Percentiles rank a stretch among this genome's conserved stretches.
phyloP scores from a whole-genome alignment of 805 yeast species.

The Pichia paraexigua region DNA sequence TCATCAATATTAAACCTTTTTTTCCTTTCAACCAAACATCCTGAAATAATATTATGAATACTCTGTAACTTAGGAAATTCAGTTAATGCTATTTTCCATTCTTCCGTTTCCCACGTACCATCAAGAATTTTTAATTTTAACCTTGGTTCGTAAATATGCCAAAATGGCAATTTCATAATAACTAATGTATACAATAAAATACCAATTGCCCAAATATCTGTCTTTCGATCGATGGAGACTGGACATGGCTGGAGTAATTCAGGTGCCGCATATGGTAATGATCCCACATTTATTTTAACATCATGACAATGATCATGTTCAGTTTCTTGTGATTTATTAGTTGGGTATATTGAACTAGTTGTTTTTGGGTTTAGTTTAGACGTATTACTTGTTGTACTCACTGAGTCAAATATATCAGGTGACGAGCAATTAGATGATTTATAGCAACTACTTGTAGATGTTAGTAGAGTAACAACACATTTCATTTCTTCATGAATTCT shows the following conservation, averaged over 20 bases:
- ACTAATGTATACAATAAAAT: constrained; percentile 66
- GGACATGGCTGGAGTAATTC: constrained; percentile 64
- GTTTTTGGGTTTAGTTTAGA: not conserved
- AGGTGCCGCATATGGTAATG: constrained; percentile 89
- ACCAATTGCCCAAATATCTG: constrained; percentile 92
- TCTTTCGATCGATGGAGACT: constrained; percentile 48
- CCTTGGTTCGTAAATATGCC: constrained; percentile 76
- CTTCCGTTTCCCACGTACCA: constrained; percentile 33
- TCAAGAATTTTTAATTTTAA: constrained; percentile 63
- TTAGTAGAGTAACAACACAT: constrained; percentile 2
- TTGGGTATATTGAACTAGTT: not conserved
- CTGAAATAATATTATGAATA: constrained; percentile 1
- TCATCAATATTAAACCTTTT: constrained; percentile 4
- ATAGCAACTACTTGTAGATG: not conserved
- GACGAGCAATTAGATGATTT: not conserved
- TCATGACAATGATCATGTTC: not conserved
- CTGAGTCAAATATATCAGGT: not conserved
- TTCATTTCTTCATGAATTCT: constrained; percentile 7
- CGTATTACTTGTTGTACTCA: not conserved
- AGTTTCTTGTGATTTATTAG: not conserved
- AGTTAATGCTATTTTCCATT: constrained; percentile 2
- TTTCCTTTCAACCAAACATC: constrained; percentile 4
- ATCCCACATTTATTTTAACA: constrained; percentile 46
- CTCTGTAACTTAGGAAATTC: not conserved
- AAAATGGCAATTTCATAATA: constrained; percentile 72